A percentile compares a stretch with the other conserved stretches of the same genome.
Evolutionary conservation across 495 filamentous ascomycete genomes (phyloP).

Genomic region (Xylaria curta): DNA sequence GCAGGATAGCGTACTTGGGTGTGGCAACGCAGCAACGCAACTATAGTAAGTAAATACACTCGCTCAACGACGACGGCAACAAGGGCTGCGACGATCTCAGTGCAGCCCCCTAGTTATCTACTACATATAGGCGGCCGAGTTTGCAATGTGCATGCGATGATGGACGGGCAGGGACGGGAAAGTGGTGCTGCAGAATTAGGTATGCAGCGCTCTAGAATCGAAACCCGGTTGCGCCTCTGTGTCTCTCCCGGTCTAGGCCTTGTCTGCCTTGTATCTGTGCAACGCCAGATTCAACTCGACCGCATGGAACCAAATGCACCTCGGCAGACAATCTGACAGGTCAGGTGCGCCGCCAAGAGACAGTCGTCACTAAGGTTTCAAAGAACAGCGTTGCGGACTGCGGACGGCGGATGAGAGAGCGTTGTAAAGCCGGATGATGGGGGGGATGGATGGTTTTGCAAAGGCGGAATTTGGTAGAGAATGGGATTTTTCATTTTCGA

Average conservation of each 20-base stretch:
- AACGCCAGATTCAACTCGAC: slow-evolving; percentile 18
- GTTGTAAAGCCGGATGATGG: slow-evolving; percentile 22
- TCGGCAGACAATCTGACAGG: not conserved
- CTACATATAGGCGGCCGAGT: slow-evolving; percentile 14
- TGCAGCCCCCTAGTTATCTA: not conserved
- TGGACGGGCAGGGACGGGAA: too few relatives aligned
- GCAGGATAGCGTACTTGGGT: not conserved
- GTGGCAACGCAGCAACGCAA: slow-evolving; percentile 6
- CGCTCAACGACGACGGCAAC: not conserved
- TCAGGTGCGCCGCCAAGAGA: not conserved
- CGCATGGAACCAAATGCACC: not conserved
- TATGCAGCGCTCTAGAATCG: not conserved
- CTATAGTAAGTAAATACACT: not conserved
- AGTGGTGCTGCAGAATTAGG: not conserved
- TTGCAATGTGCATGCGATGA: slow-evolving; percentile 8
- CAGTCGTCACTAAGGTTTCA: not conserved
- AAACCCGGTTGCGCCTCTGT: slow-evolving; percentile 9
- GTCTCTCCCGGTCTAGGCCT: slow-evolving; percentile 1
- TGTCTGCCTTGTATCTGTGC: slow-evolving; percentile 16
- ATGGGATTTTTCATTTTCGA: slow-evolving; percentile 39
- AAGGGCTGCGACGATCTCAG: slow-evolving; percentile 5
- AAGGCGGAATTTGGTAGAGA: slow-evolving; percentile 33
- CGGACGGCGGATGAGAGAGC: not conserved
- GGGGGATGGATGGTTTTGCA: slow-evolving; percentile 1
- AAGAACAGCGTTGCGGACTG: not conserved